Percentiles rank a stretch among this genome's conserved stretches.
phyloP scores from a whole-genome alignment of 2,329 filamentous ascomycete species.

The Dothideomycetes sp. region DNA sequence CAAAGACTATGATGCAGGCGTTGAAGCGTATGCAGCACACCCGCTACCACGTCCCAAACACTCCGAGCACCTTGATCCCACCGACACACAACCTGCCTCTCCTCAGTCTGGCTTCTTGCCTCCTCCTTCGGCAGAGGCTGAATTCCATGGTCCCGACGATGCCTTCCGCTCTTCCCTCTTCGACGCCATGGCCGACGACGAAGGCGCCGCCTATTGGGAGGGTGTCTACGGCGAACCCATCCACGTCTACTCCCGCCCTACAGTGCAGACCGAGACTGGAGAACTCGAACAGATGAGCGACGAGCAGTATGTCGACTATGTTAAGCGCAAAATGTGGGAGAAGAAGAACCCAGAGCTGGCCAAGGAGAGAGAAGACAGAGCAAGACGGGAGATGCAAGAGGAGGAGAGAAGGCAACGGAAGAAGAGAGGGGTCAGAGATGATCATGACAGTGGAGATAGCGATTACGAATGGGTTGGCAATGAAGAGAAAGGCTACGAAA shows the following conservation, averaged over 20 bases:
- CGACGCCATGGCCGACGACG: slow-evolving; percentile 92
- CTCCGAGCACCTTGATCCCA: slow-evolving; percentile 7
- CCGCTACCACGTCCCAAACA: slow-evolving; percentile 7
- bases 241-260: slow-evolving; percentile 66
- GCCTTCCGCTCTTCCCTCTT: slow-evolving; percentile 92
- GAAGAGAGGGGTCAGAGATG: slow-evolving; percentile 22
- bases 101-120: background rate
- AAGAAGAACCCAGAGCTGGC: slow-evolving; percentile 76
- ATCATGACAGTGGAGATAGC: slow-evolving; percentile 22
- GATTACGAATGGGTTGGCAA: slow-evolving; percentile 16
- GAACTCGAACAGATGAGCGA: slow-evolving; percentile 77
- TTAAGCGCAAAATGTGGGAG: slow-evolving; percentile 89
- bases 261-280: slow-evolving; percentile 40
- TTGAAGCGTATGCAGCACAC: slow-evolving; percentile 9
- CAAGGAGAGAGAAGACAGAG: slow-evolving; percentile 58
- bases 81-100: slow-evolving; percentile 1
- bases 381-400: slow-evolving; percentile 40
- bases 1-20: background rate
- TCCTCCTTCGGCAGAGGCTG: slow-evolving; percentile 5
- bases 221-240: slow-evolving; percentile 93
- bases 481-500: slow-evolving; percentile 48
- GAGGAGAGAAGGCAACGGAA: slow-evolving; percentile 21
- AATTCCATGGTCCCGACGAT: slow-evolving; percentile 49
- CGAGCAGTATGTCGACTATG: slow-evolving; percentile 80
- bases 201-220: slow-evolving; percentile 92